Evolutionary conservation across 306 rosid species (phyloP).

Genomic region (Inga leiocalycina): DNA sequence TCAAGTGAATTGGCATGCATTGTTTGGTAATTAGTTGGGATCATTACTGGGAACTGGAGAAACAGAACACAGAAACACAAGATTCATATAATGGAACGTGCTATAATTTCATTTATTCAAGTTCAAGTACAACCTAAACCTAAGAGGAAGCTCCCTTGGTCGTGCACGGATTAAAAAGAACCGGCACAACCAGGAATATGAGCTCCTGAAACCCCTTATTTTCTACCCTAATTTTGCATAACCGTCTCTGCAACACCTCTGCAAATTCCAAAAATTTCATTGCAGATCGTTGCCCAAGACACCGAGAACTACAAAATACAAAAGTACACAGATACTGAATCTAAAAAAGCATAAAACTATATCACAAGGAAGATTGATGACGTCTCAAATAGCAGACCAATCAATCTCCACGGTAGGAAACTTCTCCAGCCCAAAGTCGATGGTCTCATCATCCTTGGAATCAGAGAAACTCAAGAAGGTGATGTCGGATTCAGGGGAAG

Average conservation of each 20-base stretch:
- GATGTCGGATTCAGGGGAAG: conserved; percentile 69
- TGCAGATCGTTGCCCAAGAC: conserved; percentile 57
- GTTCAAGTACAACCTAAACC: conserved; percentile 20
- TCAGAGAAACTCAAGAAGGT: conserved; percentile 60
- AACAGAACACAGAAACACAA: neutral
- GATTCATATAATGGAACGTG: neutral
- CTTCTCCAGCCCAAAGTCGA: conserved; percentile 68
- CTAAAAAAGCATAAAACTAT: neutral
- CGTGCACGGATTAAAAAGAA: conserved; percentile 59
- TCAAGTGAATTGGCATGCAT: neutral
- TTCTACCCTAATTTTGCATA: conserved; percentile 27
- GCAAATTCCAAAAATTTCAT: conserved; percentile 76
- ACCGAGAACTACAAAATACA: conserved; percentile 25
- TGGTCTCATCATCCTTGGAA: conserved; percentile 45
- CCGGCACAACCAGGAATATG: conserved; percentile 51
- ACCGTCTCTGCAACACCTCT: conserved; percentile 46
- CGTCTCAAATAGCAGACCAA: conserved; percentile 69
- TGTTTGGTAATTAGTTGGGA: neutral
- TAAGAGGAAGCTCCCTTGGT: conserved; percentile 37
- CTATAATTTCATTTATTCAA: conserved; percentile 10
- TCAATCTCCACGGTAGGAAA: conserved; percentile 90
- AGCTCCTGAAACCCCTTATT: conserved; percentile 14
- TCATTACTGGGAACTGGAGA: neutral
- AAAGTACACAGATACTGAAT: neutral
- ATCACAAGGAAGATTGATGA: neutral